A percentile compares a stretch with the other conserved stretches of the same genome.
phyloP scores from a whole-genome alignment of 2,329 filamentous ascomycete species.

The Sarocladium kiliense region DNA sequence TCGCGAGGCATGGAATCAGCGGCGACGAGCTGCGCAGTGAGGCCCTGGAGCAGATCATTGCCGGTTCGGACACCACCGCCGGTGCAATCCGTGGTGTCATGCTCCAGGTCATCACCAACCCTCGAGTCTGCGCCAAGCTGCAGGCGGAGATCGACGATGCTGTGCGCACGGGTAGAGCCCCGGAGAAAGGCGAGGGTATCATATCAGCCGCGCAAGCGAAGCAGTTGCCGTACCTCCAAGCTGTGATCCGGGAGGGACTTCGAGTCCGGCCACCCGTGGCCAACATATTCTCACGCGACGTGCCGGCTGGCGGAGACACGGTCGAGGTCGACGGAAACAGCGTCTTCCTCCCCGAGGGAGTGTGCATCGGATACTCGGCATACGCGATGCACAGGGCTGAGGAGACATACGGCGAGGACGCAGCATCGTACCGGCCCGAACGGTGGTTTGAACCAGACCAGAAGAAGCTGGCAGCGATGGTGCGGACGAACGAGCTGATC shows the following conservation, averaged over 20 bases:
- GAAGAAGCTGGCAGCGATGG: constrained; percentile 28
- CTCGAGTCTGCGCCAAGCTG: no score
- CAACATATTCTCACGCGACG: constrained; percentile 46
- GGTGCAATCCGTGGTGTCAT: no score
- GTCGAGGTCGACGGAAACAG: constrained; percentile 39
- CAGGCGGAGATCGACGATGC: neutral
- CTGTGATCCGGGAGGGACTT: constrained; percentile 51
- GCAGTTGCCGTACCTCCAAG: constrained; percentile 47
- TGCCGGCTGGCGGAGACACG: constrained; percentile 45
- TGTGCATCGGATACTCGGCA: constrained; percentile 47
- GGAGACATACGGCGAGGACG: constrained; percentile 24
- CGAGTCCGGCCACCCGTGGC: constrained; percentile 51
- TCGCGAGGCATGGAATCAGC: constrained; percentile 31
- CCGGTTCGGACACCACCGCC: no score
- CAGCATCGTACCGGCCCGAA: constrained; percentile 12
- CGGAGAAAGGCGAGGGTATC: constrained; percentile 16
- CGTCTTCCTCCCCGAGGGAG: constrained; percentile 44
- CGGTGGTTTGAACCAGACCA: constrained; percentile 16
- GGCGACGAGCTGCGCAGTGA: constrained; percentile 24
- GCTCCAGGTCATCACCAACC: no score
- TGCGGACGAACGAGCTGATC: constrained; percentile 32
- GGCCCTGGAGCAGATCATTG: constrained; percentile 16
- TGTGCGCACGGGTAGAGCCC: neutral
- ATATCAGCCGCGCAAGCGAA: constrained; percentile 44
- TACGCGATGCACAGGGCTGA: constrained; percentile 48